Base-by-base conservation (phyloP, 2,329 filamentous ascomycete genomes). In the Rhexocercosporidium sp. region DNA sequence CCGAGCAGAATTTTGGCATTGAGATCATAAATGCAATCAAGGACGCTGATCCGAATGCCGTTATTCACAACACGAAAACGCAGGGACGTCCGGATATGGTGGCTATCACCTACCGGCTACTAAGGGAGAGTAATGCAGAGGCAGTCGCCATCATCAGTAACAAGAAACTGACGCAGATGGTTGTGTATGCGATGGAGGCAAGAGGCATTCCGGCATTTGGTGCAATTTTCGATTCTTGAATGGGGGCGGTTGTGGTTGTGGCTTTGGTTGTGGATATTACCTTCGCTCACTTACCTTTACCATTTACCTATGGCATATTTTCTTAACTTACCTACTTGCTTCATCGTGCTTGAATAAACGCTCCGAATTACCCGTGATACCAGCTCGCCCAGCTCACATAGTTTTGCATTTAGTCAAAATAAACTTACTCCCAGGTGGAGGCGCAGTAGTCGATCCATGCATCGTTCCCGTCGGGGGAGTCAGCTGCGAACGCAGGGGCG, bases 141-240 rank as follows among this genome's bases (percentile, higher is more conserved):
- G 79, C 78, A 9, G 78, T 81, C n/a, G 74, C 75, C 60, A 72
- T 80, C 29, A 80, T 81, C 69, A 75, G 72, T 20, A 81, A 81
- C 66, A 73, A 77, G 56, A 76, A 75, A 66, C 68, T 80, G 66
- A 81, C 79, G 8, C 74, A 75, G 62, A 75, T 76, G 68, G 75
- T 81, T 22, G 79, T 81, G 16, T 78, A 79, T 71, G 79, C 73
- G 29, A 74, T 81, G 75, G 79, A 80, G 69, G 74, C 70, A 54
- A 71, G 79, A 18, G 79, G 79, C 0, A 71, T 80, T 54, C 72
- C 77, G 8, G 78, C 79, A 12, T 80, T 74, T 71, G 78, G 78
- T 18, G 74, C 78, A n/a, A 78, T 80, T 61, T 80, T 75, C 71
- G 78, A 79, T 73, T 74, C 73, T 64, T 81, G 74, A 11, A 3